A percentile compares a stretch with the other conserved stretches of the same genome.
phyloP scores from a whole-genome alignment of 2,329 filamentous ascomycete species.

The Alternaria novae-zelandiae region DNA sequence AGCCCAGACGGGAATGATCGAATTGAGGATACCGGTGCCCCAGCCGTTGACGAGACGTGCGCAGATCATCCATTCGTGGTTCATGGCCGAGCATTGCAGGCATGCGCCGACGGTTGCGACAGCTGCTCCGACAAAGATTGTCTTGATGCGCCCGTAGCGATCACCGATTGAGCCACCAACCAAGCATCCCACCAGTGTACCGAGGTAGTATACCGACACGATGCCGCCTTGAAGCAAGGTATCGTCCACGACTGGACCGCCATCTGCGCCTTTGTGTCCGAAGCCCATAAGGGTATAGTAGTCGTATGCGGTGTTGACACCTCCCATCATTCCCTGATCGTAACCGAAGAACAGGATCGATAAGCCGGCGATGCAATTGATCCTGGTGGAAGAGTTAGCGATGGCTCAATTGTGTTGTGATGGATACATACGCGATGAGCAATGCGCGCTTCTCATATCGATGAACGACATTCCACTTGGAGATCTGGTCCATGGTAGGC shows the following conservation, averaged over 20 bases:
- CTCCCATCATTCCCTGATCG: conserved; percentile 45
- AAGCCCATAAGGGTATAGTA: conserved; percentile 42
- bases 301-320: conserved; percentile 41
- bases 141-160: conserved; percentile 35
- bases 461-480: conserved; percentile 31
- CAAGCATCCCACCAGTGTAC: conserved; percentile 35
- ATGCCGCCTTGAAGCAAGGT: conserved; percentile 42
- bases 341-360: conserved; percentile 44
- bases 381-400: conserved; percentile 8
- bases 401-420: accelerated
- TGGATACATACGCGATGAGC: conserved; percentile 25
- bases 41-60: conserved; percentile 68
- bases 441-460: conserved; percentile 35
- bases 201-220: conserved; percentile 41
- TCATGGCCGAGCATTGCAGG: conserved; percentile 70
- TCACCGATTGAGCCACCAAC: conserved; percentile 35
- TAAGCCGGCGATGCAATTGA: conserved; percentile 40
- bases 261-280: conserved; percentile 33
- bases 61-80: conserved; percentile 63
- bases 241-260: conserved; percentile 31
- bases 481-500: conserved; percentile 32
- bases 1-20: conserved; percentile 74
- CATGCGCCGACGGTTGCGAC: conserved; percentile 57
- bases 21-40: conserved; percentile 73
- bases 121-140: conserved; percentile 34